These are phyloP conservation scores for Monilinia fructicola DNA, from an alignment of 2,329 filamentous ascomycete species.

Conservation along the genomic window DNA sequence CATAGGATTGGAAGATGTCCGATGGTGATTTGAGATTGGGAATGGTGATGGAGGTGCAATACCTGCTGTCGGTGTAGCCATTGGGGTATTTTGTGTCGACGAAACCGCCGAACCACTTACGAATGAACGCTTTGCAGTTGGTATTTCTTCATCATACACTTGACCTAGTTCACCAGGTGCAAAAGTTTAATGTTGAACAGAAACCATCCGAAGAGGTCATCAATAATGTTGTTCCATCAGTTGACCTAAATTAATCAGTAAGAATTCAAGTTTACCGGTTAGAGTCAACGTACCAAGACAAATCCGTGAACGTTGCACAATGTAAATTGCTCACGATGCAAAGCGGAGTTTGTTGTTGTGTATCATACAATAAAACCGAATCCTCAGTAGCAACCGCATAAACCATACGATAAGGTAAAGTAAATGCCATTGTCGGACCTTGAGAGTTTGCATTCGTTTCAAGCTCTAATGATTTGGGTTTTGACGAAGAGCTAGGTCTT, in stretches of 20 bases:
- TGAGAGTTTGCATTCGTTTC: conserved; percentile 53
- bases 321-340: conserved; percentile 96
- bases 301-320: conserved; percentile 94
- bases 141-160: conserved; percentile 68
- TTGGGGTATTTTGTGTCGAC: conserved; percentile 65
- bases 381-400: conserved; percentile 98
- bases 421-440: conserved; percentile 71
- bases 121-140: conserved; percentile 47
- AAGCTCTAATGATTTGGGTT: conserved; percentile 40
- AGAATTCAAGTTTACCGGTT: background rate
- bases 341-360: conserved; percentile 89
- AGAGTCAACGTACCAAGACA: conserved; percentile 75
- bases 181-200: conserved; percentile 89
- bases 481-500: conserved; percentile 46
- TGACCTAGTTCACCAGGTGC: conserved; percentile 80
- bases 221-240: conserved; percentile 73
- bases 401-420: conserved; percentile 86
- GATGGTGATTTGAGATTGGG: conserved; percentile 50
- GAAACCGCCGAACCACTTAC: conserved; percentile 43
- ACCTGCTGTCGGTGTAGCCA: conserved; percentile 65
- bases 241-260: conserved; percentile 55
- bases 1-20: conserved; percentile 54
- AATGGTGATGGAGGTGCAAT: conserved; percentile 63
- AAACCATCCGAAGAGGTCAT: conserved; percentile 99
- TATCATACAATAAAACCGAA: conserved; percentile 92